phyloP scores from a whole-genome alignment of 225 moss, liverwort and hornwort species.

The Lunularia cruciata region DNA sequence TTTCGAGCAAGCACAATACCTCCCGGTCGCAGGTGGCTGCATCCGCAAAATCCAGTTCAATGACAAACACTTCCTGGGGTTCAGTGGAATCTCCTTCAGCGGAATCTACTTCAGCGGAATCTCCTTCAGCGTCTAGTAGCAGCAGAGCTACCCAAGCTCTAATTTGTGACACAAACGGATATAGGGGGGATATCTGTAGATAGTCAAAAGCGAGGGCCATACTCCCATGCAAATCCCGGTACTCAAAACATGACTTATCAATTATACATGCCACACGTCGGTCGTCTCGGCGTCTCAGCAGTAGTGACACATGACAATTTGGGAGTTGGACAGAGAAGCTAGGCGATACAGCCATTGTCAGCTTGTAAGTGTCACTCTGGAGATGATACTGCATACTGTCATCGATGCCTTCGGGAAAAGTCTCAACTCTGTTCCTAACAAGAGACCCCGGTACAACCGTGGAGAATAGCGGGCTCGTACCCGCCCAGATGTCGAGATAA shows the following conservation, averaged over 20 bases:
- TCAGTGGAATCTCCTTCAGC: slow-evolving; percentile 52
- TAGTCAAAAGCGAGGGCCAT: slow-evolving; percentile 75
- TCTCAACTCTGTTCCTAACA: slow-evolving; percentile 56
- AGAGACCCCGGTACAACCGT: slow-evolving; percentile 69
- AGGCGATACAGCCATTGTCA: slow-evolving; percentile 75
- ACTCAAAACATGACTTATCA: slow-evolving; percentile 78
- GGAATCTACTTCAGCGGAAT: slow-evolving; percentile 32
- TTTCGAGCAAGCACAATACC: slow-evolving; percentile 79
- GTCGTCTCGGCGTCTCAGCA: slow-evolving; percentile 75
- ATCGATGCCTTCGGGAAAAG: slow-evolving; percentile 63
- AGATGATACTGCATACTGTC: slow-evolving; percentile 79
- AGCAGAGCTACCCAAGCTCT: slow-evolving; percentile 86
- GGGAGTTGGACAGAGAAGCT: slow-evolving; percentile 52
- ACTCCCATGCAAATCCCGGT: slow-evolving; percentile 73
- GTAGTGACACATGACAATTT: slow-evolving; percentile 55
- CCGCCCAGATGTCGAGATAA: slow-evolving; percentile 86
- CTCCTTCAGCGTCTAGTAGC: slow-evolving; percentile 50
- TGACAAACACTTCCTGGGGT: slow-evolving; percentile 73
- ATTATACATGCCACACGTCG: slow-evolving; percentile 86
- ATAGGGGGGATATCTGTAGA: slow-evolving; percentile 71
- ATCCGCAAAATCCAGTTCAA: slow-evolving; percentile 79
- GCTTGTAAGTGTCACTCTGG: slow-evolving; percentile 64
- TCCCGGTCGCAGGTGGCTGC: slow-evolving; percentile 79
- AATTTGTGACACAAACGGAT: slow-evolving; percentile 78
- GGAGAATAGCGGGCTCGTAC: slow-evolving; percentile 60